Evolutionary conservation across 768 basidiomycete genomes (phyloP).

Genomic region (Podaxis sp.): DNA sequence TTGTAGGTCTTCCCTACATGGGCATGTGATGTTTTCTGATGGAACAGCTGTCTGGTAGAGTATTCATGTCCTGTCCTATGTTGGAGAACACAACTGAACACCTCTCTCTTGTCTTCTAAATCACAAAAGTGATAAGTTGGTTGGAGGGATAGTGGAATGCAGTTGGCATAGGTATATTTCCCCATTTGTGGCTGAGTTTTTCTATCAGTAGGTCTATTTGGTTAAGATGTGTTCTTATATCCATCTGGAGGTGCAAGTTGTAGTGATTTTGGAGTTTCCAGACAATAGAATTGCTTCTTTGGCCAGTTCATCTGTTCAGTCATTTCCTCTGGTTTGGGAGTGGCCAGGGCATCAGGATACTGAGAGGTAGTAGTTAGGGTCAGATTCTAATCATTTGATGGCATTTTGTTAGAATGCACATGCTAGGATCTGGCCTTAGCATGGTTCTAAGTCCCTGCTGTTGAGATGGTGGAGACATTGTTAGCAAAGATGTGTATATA

Average conservation of each 20-base stretch:
- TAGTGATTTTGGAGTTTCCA: no score
- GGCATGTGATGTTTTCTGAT: neutral
- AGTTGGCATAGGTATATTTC: neutral
- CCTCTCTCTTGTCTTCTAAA: neutral
- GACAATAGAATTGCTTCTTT: no score
- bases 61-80: neutral
- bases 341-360: slow-evolving; percentile 19
- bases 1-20: neutral
- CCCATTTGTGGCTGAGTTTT: neutral
- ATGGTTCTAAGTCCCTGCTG: slow-evolving; percentile 22
- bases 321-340: neutral
- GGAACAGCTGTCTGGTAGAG: neutral
- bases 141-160: neutral
- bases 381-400: slow-evolving; percentile 13
- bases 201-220: neutral
- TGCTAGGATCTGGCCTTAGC: slow-evolving; percentile 20
- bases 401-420: slow-evolving; percentile 17
- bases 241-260: neutral
- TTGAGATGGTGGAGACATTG: slow-evolving; percentile 20
- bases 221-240: neutral
- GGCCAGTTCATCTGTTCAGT: neutral
- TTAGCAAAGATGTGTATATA: slow-evolving; percentile 26
- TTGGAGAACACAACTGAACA: neutral
- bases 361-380: slow-evolving; percentile 9
- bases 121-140: neutral